Evolutionary conservation across 352 stramenopile species (phyloP).

Genomic region (Globisporangium abappressorium): DNA sequence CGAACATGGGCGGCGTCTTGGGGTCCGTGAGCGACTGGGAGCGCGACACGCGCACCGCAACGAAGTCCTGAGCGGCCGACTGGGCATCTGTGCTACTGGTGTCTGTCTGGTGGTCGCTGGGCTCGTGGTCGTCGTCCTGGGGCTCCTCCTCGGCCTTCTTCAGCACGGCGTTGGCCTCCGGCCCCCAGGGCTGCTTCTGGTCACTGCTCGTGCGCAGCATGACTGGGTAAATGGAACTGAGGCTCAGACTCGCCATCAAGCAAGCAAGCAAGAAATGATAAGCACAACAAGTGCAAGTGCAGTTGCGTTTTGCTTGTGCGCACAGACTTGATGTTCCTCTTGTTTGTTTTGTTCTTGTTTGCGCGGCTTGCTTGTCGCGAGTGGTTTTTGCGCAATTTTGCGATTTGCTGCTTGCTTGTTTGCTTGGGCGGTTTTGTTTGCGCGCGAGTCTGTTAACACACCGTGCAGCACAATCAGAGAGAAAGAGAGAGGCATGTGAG

Average conservation of each 20-base stretch:
- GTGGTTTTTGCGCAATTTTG: neutral
- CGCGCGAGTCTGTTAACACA: neutral
- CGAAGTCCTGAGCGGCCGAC: neutral
- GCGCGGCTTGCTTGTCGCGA: neutral
- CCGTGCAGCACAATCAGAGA: neutral
- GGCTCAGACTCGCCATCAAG: constrained; percentile 9
- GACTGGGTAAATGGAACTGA: constrained; percentile 1
- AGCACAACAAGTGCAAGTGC: neutral
- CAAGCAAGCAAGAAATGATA: neutral
- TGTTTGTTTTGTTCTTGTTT: neutral
- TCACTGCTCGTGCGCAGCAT: constrained; percentile 9
- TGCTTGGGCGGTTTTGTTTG: constrained; percentile 4
- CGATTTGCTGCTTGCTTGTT: neutral
- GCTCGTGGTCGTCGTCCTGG: constrained; percentile 2
- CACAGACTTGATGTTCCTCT: neutral
- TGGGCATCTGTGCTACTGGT: neutral
- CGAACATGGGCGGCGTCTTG: constrained; percentile 29
- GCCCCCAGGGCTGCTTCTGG: neutral
- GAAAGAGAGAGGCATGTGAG: constrained; percentile 2
- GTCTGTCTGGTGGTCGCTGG: neutral
- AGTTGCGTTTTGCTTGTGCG: neutral
- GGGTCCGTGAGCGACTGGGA: constrained; percentile 45
- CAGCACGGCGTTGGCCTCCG: constrained; percentile 1
- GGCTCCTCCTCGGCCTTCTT: constrained; percentile 15
- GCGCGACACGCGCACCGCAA: constrained; percentile 27